Percentiles rank a stretch among this genome's conserved stretches.
These are phyloP conservation scores for Aechmea fasciata DNA, from an alignment of 176 grass and related monocot genomes.

Conservation along the genomic window DNA sequence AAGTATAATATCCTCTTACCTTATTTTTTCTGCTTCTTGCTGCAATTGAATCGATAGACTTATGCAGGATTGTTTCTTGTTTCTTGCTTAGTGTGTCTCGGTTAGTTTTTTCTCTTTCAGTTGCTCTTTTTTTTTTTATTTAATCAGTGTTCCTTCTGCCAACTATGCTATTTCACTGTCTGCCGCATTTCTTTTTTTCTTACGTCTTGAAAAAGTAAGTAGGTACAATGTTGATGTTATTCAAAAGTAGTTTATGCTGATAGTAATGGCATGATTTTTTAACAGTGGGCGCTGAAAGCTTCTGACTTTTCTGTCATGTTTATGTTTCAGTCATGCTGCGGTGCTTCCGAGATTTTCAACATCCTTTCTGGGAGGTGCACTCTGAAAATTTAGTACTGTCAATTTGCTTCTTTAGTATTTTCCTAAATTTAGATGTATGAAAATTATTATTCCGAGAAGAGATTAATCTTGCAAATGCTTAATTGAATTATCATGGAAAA, in stretches of 20 bases:
- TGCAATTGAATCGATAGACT: not conserved
- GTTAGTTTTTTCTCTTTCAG: too few relatives aligned
- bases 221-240: not conserved
- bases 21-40: not conserved
- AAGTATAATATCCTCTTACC: slow-evolving; percentile 1
- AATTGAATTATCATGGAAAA: not conserved
- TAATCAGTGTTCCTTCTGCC: too few relatives aligned
- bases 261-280: too few relatives aligned
- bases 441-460: not conserved
- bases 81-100: too few relatives aligned
- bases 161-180: too few relatives aligned
- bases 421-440: not conserved
- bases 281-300: too few relatives aligned
- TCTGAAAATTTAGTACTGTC: not conserved
- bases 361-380: slow-evolving; percentile 12
- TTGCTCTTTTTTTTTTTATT: too few relatives aligned
- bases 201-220: not conserved
- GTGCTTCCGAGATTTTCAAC: slow-evolving; percentile 6
- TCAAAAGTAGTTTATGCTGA: not conserved
- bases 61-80: too few relatives aligned
- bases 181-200: not conserved
- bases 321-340: slow-evolving; percentile 5
- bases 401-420: not conserved
- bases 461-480: not conserved
- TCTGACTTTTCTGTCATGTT: not conserved